A percentile compares a stretch with the other conserved stretches of the same genome.
These are phyloP conservation scores for Sarocladium strictum DNA, from an alignment of 2,329 filamentous ascomycete species.

Conservation along the genomic window DNA sequence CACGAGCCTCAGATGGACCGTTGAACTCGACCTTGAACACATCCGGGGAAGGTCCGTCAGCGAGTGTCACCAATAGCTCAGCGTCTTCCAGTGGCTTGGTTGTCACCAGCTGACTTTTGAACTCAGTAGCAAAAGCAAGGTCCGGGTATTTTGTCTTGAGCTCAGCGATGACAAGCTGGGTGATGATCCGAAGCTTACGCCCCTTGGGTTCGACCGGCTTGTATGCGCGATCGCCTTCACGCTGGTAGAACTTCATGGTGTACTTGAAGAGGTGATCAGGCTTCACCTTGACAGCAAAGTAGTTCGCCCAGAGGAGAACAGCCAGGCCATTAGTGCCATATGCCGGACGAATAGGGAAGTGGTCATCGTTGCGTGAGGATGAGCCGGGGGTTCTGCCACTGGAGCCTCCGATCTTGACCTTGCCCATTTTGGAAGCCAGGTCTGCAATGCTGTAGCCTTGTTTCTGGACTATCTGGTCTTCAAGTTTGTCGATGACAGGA, in stretches of 20 bases:
- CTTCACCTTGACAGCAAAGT: slow-evolving; percentile 39
- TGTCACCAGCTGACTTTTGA: slow-evolving; percentile 42
- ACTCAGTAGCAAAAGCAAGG: slow-evolving; percentile 39
- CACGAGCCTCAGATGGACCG: slow-evolving; percentile 29
- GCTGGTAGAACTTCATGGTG: slow-evolving; percentile 30
- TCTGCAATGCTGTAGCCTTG: slow-evolving; percentile 21
- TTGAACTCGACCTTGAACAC: slow-evolving; percentile 36
- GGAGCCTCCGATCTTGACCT: slow-evolving; percentile 21
- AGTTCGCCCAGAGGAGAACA: slow-evolving; percentile 49
- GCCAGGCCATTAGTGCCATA: slow-evolving; percentile 38
- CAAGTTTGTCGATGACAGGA: slow-evolving; percentile 26
- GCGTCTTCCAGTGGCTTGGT: slow-evolving; percentile 23
- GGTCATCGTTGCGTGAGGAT: slow-evolving; percentile 15
- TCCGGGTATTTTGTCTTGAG: slow-evolving; percentile 15
- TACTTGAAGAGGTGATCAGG: slow-evolving; percentile 37
- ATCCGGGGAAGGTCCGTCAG: slow-evolving; percentile 20
- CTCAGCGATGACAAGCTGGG: slow-evolving; percentile 21
- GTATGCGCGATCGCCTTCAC: slow-evolving; percentile 2
- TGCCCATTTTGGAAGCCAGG: slow-evolving; percentile 30
- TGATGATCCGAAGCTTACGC: slow-evolving; percentile 36
- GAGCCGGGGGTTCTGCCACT: slow-evolving; percentile 8
- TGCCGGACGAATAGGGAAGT: slow-evolving; percentile 42
- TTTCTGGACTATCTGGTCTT: slow-evolving; percentile 31
- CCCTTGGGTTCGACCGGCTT: slow-evolving; percentile 29
- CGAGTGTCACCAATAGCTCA: not conserved